phyloP scores from a whole-genome alignment of 1,284 basidiomycete genomes.

The Bjerkandera adusta region DNA sequence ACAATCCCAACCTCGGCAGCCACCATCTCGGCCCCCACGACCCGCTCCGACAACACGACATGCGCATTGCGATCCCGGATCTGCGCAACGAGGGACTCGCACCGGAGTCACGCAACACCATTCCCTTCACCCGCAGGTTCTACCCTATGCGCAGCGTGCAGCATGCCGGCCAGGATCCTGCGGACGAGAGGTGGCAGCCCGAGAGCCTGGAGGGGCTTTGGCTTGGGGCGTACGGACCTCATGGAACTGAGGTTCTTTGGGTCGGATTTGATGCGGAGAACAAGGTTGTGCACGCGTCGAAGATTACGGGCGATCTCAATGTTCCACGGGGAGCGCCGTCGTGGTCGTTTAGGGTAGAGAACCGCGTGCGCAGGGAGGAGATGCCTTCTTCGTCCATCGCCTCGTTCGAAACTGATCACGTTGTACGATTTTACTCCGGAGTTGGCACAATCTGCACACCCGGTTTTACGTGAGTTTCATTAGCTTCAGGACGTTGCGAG shows the following conservation, averaged over 20 bases:
- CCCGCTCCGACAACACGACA: constrained; percentile 4
- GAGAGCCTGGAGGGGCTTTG: constrained; percentile 24
- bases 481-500: background rate
- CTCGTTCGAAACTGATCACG: no score
- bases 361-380: background rate
- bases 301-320: constrained; percentile 29
- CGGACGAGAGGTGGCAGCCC: constrained; percentile 18
- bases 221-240: constrained; percentile 26
- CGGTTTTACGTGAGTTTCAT: background rate
- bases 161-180: constrained; percentile 8
- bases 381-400: background rate
- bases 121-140: constrained; percentile 18
- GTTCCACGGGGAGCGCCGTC: constrained; percentile 26
- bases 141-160: constrained; percentile 23
- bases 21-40: constrained; percentile 12
- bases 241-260: constrained; percentile 27
- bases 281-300: constrained; percentile 21
- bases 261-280: constrained; percentile 15
- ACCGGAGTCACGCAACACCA: background rate
- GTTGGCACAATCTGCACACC: constrained; percentile 3
- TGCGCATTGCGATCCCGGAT: constrained; percentile 16
- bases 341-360: constrained; percentile 18
- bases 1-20: constrained; percentile 11
- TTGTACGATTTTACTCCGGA: constrained; percentile 1
- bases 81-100: constrained; percentile 19